A percentile compares a stretch with the other conserved stretches of the same genome.
phyloP scores from a whole-genome alignment of 106 monocot genomes.

The Dactylorhiza incarnata region DNA sequence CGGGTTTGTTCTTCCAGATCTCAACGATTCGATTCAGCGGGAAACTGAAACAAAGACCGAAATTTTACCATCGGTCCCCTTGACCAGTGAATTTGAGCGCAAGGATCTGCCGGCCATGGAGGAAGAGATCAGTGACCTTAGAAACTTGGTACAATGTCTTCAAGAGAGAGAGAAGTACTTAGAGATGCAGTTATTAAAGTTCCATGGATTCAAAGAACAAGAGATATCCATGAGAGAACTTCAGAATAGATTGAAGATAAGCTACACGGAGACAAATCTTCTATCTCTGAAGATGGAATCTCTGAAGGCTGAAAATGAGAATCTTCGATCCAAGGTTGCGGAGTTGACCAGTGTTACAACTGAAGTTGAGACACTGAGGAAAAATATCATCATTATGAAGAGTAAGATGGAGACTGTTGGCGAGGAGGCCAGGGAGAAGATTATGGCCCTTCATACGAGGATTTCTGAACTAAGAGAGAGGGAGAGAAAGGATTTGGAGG shows the following conservation, averaged over 20 bases:
- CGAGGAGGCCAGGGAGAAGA: slow-evolving; percentile 35
- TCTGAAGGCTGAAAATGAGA: slow-evolving; percentile 50
- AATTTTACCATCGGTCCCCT: neutral
- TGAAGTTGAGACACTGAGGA: slow-evolving; percentile 37
- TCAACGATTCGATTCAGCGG: slow-evolving; percentile 10
- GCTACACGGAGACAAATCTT: slow-evolving; percentile 26
- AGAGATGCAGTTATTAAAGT: slow-evolving; percentile 46
- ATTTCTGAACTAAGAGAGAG: slow-evolving; percentile 20
- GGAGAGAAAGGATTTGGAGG: slow-evolving; percentile 12
- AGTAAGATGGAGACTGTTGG: slow-evolving; percentile 30
- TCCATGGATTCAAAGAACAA: slow-evolving; percentile 48
- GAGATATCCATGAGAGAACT: slow-evolving; percentile 33
- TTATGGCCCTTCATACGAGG: slow-evolving; percentile 28
- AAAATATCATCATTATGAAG: slow-evolving; percentile 32
- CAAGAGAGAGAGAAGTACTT: slow-evolving; percentile 38
- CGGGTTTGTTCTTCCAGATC: slow-evolving; percentile 10
- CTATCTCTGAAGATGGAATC: slow-evolving; percentile 38
- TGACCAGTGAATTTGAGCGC: neutral
- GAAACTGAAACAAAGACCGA: slow-evolving; percentile 6
- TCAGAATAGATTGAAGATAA: slow-evolving; percentile 35
- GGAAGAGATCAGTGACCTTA: slow-evolving; percentile 34
- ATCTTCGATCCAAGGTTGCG: slow-evolving; percentile 31
- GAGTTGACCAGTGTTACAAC: slow-evolving; percentile 17
- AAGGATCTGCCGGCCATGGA: slow-evolving; percentile 15
- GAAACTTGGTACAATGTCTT: slow-evolving; percentile 28